Conservation (phyloP, 2,329 filamentous ascomycete genomes). For the Fusarium devonianum region DNA sequence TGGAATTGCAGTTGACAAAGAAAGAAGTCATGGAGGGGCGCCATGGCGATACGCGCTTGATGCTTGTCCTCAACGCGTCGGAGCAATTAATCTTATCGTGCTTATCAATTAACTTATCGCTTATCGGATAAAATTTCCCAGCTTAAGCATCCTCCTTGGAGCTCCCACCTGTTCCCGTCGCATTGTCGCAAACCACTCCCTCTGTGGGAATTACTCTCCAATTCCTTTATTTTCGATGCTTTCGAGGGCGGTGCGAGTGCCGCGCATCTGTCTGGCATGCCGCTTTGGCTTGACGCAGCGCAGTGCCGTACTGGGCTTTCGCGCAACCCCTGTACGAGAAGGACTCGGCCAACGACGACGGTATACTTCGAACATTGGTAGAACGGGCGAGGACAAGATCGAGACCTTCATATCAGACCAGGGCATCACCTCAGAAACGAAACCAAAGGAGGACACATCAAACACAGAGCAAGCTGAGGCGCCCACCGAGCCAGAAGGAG, state of each 20-base stretch:
- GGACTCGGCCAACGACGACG: conserved; percentile 21
- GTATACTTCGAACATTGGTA: conserved; percentile 37
- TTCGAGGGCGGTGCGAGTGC: conserved; percentile 44
- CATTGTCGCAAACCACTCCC: conserved; percentile 16
- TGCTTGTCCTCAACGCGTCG: not conserved
- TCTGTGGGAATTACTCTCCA: conserved; percentile 15
- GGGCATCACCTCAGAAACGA: not conserved
- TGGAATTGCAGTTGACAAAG: not conserved
- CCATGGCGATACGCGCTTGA: conserved; percentile 28
- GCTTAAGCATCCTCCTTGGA: conserved; percentile 1
- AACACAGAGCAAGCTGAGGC: not conserved
- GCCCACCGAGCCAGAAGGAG: not conserved
- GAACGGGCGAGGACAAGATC: conserved; percentile 34
- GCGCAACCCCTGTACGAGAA: conserved; percentile 16
- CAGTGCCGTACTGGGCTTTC: conserved; percentile 20
- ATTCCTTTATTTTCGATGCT: conserved; percentile 44
- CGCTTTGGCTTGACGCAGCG: conserved; percentile 42
- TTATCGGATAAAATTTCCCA: conserved; percentile 41
- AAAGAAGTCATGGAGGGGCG: conserved; percentile 14
- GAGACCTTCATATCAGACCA: conserved; percentile 33
- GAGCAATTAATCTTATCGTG: conserved; percentile 27
- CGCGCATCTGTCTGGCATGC: conserved; percentile 48
- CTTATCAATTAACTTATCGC: conserved; percentile 30
- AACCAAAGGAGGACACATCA: not conserved
- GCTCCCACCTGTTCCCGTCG: conserved; percentile 3